These are phyloP conservation scores for Pilatotrama ljubarskyi DNA, from an alignment of 768 basidiomycete genomes.

Conservation along the genomic window DNA sequence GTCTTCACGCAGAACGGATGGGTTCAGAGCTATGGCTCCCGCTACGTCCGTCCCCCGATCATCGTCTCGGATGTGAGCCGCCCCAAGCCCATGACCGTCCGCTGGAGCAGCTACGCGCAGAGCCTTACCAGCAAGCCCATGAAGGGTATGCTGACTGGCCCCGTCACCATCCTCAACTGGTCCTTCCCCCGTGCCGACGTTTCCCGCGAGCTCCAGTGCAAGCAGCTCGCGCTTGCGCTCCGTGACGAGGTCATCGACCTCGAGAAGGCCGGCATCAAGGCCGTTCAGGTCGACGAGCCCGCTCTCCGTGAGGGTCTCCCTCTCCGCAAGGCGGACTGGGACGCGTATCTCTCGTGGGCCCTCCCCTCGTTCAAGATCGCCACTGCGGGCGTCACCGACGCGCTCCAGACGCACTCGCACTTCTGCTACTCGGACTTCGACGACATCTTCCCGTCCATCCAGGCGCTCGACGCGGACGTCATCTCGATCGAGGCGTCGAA, in stretches of 20 bases:
- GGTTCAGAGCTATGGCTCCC: slow-evolving; percentile 99
- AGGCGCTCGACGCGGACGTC: slow-evolving; percentile 96
- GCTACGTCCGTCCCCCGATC: slow-evolving; percentile 98
- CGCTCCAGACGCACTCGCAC: slow-evolving; percentile 97
- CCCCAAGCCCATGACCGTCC: slow-evolving; percentile 89
- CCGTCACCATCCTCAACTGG: slow-evolving; percentile 99
- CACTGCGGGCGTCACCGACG: slow-evolving; percentile 92
- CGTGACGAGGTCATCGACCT: slow-evolving; percentile 98
- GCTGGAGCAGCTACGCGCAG: slow-evolving; percentile 97
- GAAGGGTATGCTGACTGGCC: slow-evolving; percentile 99
- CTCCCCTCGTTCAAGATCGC: slow-evolving; percentile 98
- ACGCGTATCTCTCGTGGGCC: slow-evolving; percentile 95
- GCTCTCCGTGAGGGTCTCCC: slow-evolving; percentile 99
- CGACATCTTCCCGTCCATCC: slow-evolving; percentile 97
- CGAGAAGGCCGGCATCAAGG: slow-evolving; percentile 93
- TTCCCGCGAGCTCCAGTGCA: slow-evolving; percentile 93
- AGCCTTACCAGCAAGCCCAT: slow-evolving; percentile 90
- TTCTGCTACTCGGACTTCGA: slow-evolving; percentile 99
- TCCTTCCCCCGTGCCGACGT: slow-evolving; percentile 99
- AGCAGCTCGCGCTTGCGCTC: slow-evolving; percentile 96
- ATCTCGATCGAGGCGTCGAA: slow-evolving; percentile 99
- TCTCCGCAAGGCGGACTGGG: slow-evolving; percentile 95
- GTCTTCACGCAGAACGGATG: slow-evolving; percentile 98
- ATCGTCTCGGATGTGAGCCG: slow-evolving; percentile 98
- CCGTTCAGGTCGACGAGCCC: slow-evolving; percentile 99